Base-by-base conservation (phyloP, 257 asterid genomes). In the Forsythia suspensa region DNA sequence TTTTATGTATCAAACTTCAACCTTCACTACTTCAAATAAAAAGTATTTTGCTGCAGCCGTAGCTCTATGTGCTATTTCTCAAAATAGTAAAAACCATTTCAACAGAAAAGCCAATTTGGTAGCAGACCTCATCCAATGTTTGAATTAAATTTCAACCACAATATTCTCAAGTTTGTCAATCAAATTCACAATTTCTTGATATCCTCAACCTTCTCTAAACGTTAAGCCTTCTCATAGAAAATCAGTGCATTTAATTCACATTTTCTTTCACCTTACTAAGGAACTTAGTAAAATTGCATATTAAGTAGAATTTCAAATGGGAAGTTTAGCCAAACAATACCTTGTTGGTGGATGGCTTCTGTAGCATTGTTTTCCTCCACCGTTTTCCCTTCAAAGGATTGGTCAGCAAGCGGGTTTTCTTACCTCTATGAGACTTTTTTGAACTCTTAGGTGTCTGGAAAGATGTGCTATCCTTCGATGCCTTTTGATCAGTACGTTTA, bases 301-400 rank as follows among this genome's bases (percentile, higher is more conserved):
- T 42, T 10, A 21, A 40, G 74, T 61, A 34, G 13, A 79, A 55
- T 44, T 72, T n/a, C 55, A 24, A 65, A 51, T 18, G 48, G 76
- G 42, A 74, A 73, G 37, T 80, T 73, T 39, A 74, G 75, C 71
- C 76, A 72, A 78, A 79, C 70, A 38, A 72, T 86, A 95, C 96
- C 96, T 86, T 87, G 71, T 74, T 82, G 77, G 44, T 79, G 71
- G 78, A 84, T 70, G 84, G 82, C 21, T 79, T 81, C 18, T 74
- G 86, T 41, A 48, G 73, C 63, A 76, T 71, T 61, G 85, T 82
- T 79, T 80, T 82, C 80, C 77, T 88, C 65, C 66, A 76, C 84
- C 83, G 88, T 87, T 86, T 89, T 82, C 61, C 84, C 80, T 86
- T 87, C 10, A 70, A 78, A 71, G 90, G 75, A 74, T 80, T 52